phyloP scores from a whole-genome alignment of 2,329 filamentous ascomycete genomes.

The Reticulascus tulasneorum region DNA sequence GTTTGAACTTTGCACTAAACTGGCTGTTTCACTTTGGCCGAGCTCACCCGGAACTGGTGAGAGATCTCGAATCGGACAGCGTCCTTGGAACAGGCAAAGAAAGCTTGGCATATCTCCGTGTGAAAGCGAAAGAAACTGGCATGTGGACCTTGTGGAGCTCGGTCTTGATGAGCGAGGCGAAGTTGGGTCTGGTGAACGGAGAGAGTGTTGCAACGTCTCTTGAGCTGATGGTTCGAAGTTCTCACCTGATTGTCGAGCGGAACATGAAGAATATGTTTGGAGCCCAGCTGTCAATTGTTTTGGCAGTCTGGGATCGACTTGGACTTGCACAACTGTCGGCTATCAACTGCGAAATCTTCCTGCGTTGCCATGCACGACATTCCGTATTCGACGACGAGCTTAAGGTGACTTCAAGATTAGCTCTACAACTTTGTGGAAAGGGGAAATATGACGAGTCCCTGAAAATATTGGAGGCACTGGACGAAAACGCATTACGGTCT shows the following conservation, averaged over 20 bases:
- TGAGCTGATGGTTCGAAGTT: slow-evolving; percentile 77
- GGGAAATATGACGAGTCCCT: slow-evolving; percentile 70
- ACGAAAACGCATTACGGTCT: slow-evolving; percentile 60
- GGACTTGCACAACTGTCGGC: slow-evolving; percentile 56
- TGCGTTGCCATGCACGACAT: slow-evolving; percentile 62
- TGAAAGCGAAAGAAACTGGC: slow-evolving; percentile 79
- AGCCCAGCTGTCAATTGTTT: slow-evolving; percentile 67
- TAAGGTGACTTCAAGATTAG: slow-evolving; percentile 67
- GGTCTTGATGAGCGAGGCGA: slow-evolving; percentile 80
- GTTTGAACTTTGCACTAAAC: slow-evolving; percentile 90
- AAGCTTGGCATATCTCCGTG: slow-evolving; percentile 76
- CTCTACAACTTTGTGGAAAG: slow-evolving; percentile 51
- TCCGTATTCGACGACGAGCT: slow-evolving; percentile 71
- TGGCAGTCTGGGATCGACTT: slow-evolving; percentile 71
- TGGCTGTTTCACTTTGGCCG: slow-evolving; percentile 96
- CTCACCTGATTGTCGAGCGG: slow-evolving; percentile 75
- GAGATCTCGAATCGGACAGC: slow-evolving; percentile 64
- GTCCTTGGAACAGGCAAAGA: slow-evolving; percentile 77
- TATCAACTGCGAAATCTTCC: slow-evolving; percentile 67
- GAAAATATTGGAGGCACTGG: slow-evolving; percentile 37
- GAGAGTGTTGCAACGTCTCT: slow-evolving; percentile 60
- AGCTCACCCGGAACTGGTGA: slow-evolving; percentile 72
- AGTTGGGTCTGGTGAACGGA: slow-evolving; percentile 70
- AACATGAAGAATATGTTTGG: slow-evolving; percentile 71
- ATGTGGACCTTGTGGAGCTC: slow-evolving; percentile 85